Base-by-base conservation (phyloP, 176 grass and related monocot genomes). In the Oryza rufipogon region DNA sequence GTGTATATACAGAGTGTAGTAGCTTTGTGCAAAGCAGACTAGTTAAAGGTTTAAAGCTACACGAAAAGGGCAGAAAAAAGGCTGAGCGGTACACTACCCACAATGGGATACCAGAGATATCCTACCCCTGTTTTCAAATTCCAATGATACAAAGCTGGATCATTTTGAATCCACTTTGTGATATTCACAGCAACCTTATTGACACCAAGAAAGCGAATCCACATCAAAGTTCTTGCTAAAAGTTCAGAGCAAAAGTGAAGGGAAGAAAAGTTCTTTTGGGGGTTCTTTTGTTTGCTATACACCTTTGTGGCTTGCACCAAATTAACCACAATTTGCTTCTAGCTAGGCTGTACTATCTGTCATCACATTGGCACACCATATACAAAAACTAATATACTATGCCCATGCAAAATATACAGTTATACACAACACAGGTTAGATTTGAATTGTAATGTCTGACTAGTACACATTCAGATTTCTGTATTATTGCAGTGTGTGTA, bases 161-260 rank as follows among this genome's bases (percentile, higher is more conserved):
- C 89, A 46, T 84, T 83, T 84, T 84, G 89, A 80, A 84, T 76
- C 80, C 64, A 42, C 89, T 80, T 80, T 80, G 80, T 69, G 84
- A 87, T 80, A 48, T 77, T 83, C 41, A 80, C 75, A 68, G 64
- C 39, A 75, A 75, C 28, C 52, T 77, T 67, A 76, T 16, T 69
- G 72, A 84, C 64, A 85, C 68, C 25, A 49, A 19, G 73, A 85
- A 85, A 91, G 78, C 49, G 85, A 85, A 68, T 70, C 78, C 82
- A 78, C 68, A 77, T 73, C 73, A 61, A 77, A 63, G 73, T 52
- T 52, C 46, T 81, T 46, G 60, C 81, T 78, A 58, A 88, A 88
- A 81, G 79, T 74, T 25, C 28, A 70, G 68, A 88, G 41, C 4
- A 51, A 70, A 85, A 78, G 73, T 74, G 58, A 78, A n/a, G 34